Conservation (phyloP, 768 basidiomycete genomes). For the Termitomyces sp. region DNA sequence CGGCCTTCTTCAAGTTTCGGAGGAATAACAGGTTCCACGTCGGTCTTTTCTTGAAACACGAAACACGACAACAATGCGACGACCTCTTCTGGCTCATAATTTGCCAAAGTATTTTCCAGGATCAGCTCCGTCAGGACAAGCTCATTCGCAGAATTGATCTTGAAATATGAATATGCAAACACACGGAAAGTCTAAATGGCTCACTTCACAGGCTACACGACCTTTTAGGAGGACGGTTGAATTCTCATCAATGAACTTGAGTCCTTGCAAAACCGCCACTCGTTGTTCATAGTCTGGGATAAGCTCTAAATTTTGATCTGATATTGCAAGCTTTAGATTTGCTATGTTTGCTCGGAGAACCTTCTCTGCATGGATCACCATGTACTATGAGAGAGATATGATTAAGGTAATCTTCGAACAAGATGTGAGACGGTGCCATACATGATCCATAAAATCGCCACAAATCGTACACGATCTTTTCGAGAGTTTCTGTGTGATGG, state of each 20-base stretch:
- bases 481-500: slow-evolving; percentile 41
- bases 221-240: slow-evolving; percentile 95
- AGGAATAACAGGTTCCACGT: slow-evolving; percentile 80
- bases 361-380: slow-evolving; percentile 71
- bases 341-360: slow-evolving; percentile 73
- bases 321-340: slow-evolving; percentile 78
- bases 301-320: slow-evolving; percentile 95
- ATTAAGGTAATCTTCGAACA: slow-evolving; percentile 5
- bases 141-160: slow-evolving; percentile 99
- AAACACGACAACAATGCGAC: slow-evolving; percentile 95
- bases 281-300: slow-evolving; percentile 97
- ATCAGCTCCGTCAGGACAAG: slow-evolving; percentile 96
- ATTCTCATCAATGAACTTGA: slow-evolving; percentile 94
- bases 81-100: slow-evolving; percentile 92
- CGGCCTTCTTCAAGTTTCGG: slow-evolving; percentile 79
- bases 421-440: slow-evolving; percentile 35
- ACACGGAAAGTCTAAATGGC: slow-evolving; percentile 11
- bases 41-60: slow-evolving; percentile 98
- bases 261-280: slow-evolving; percentile 83
- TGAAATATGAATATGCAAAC: slow-evolving; percentile 8
- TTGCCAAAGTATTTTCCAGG: slow-evolving; percentile 89
- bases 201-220: slow-evolving; percentile 95
- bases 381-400: slow-evolving; percentile 55
- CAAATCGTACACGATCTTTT: slow-evolving; percentile 56
- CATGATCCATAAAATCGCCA: slow-evolving; percentile 71